Evolutionary conservation across 805 yeast species (phyloP), one percentile per base, ranked within the genome.

Genomic region (Saturnispora galanensis): DNA sequence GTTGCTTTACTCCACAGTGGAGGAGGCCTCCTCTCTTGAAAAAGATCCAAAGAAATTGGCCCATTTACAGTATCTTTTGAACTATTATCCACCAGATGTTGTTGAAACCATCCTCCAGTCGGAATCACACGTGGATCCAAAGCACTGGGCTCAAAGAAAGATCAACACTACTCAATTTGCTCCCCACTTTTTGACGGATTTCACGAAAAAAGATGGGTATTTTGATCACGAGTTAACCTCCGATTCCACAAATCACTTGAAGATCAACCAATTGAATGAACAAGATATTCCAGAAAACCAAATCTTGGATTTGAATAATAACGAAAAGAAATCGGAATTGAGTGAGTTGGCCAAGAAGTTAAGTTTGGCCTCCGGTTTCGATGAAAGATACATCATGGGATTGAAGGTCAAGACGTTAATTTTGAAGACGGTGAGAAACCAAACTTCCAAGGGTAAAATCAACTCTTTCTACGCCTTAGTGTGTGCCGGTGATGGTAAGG

Each of bases 391-490:
- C 60, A 76, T 85, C 53, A 68, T 71, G 47, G 71, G 70, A 43
- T 70, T 86, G 48, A 70, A 71, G 45, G 78, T 77, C 54, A 78
- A 81, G 58, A 84, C 86, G 2, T 62, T 84, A 49, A 71, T 83
- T 35, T 69, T 79, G 69, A 88, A 86, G 65, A 70, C 84, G 42
- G 97, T 90, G 21, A 79, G 88, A 45, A 86, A 87, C 60, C 95
- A 87, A 71, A 90, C 97, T 2, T 79, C 87, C 34, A 85, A 86
- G 69, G 97, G 97, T 62, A 88, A 87, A 61, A 85, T 85, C 52
- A 78, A 82, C 42, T 76, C 86, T 34, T 81, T 78, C 62, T 90
- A 84, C 64, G 83, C 88, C 0, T 64, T 93, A 50, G 90, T 88
- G 11, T 84, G 88, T 32, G 96, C 84, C 12, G 98, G 98, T 39